Percentiles rank a stretch among this genome's conserved stretches.
These are phyloP conservation scores for Vigna angularis DNA, from an alignment of 306 rosid genomes.

Conservation along the genomic window DNA sequence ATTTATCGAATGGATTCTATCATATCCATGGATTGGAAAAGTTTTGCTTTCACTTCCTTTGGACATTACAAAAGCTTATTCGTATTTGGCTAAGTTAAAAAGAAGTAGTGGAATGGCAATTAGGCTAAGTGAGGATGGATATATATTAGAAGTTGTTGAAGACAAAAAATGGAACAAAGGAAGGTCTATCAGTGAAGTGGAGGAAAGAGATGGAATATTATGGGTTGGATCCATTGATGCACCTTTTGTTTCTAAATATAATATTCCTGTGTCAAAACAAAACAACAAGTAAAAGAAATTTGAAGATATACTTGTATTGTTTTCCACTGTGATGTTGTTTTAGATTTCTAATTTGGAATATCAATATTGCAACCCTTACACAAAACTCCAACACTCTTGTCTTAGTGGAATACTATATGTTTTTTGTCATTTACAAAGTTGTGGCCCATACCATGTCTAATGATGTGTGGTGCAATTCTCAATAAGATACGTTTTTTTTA, in stretches of 20 bases:
- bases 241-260: constrained; percentile 62
- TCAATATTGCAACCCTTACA: neutral
- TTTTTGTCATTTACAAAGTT: neutral
- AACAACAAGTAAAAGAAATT: neutral
- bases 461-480: no score
- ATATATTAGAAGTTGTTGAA: constrained; percentile 60
- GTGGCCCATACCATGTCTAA: neutral
- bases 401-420: neutral
- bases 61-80: constrained; percentile 51
- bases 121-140: constrained; percentile 73
- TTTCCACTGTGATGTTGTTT: neutral
- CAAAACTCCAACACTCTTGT: neutral
- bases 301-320: neutral
- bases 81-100: constrained; percentile 55
- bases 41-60: constrained; percentile 61
- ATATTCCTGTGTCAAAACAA: constrained; percentile 1
- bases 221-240: constrained; percentile 75
- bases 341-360: neutral
- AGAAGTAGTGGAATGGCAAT: constrained; percentile 60
- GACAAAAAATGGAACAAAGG: constrained; percentile 48
- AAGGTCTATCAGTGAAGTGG: constrained; percentile 66
- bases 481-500: no score
- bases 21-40: constrained; percentile 61
- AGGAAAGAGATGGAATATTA: constrained; percentile 70
- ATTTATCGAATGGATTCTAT: constrained; percentile 50